These are phyloP conservation scores for Blakeslea trispora DNA, from an alignment of 371 early-diverging fungal genomes.

Conservation along the genomic window DNA sequence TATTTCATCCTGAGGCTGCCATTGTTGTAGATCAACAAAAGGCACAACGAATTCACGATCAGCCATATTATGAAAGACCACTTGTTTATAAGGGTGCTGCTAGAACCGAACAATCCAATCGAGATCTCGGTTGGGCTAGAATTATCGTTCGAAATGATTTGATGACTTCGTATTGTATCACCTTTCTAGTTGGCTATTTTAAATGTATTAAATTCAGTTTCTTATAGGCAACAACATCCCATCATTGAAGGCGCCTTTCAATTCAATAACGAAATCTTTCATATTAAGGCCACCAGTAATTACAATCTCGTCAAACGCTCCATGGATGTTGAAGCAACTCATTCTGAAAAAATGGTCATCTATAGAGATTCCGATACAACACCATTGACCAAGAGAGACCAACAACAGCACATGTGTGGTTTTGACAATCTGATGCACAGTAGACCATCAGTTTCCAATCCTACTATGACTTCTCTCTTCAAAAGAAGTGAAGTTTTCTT, in stretches of 20 bases:
- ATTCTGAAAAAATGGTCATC: constrained; percentile 53
- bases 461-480: background rate
- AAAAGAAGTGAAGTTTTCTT: background rate
- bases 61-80: background rate
- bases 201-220: too few relatives aligned
- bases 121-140: constrained; percentile 64
- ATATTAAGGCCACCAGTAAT: constrained; percentile 59
- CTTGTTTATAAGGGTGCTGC: constrained; percentile 19
- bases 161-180: background rate
- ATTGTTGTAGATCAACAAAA: background rate
- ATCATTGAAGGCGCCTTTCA: constrained; percentile 69
- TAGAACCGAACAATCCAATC: background rate
- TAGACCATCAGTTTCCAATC: too few relatives aligned
- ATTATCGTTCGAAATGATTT: constrained; percentile 43
- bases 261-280: constrained; percentile 56
- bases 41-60: background rate
- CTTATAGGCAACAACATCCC: too few relatives aligned
- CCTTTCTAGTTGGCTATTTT: too few relatives aligned
- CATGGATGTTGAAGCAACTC: constrained; percentile 50
- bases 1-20: constrained; percentile 71
- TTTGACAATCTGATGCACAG: constrained; percentile 13
- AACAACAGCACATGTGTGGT: constrained; percentile 23
- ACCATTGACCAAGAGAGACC: background rate
- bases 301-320: constrained; percentile 58
- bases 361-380: constrained; percentile 68